Evolutionary conservation across 1,284 basidiomycete genomes (phyloP).

Genomic region (Ceratobasidium theobromae): DNA sequence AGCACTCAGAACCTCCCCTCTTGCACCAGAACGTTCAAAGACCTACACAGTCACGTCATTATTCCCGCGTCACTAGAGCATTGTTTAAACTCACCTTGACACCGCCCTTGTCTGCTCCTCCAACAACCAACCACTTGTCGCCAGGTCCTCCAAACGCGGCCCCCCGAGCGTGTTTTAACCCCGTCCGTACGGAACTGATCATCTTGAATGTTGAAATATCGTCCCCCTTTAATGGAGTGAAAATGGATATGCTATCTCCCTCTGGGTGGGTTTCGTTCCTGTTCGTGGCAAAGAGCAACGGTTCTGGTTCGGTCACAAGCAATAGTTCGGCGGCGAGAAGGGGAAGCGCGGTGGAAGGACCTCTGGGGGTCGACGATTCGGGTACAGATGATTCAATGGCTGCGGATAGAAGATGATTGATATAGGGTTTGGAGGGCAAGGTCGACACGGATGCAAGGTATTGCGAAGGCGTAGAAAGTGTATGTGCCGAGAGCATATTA

Average conservation of each 20-base stretch:
- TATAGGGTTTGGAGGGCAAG: constrained; percentile 7
- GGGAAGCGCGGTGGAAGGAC: constrained; percentile 54
- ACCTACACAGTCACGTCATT: not conserved
- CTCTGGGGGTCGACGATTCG: constrained; percentile 42
- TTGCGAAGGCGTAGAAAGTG: not conserved
- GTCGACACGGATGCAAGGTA: constrained; percentile 32
- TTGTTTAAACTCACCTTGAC: constrained; percentile 42
- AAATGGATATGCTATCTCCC: constrained; percentile 65
- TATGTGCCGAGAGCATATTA: constrained; percentile 57
- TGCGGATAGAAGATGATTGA: not conserved
- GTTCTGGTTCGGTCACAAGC: constrained; percentile 24
- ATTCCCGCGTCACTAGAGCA: not conserved
- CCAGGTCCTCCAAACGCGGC: constrained; percentile 40
- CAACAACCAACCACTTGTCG: constrained; percentile 41
- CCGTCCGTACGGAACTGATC: constrained; percentile 41
- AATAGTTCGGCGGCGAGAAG: constrained; percentile 44
- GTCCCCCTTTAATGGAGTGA: constrained; percentile 46
- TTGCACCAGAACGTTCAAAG: constrained; percentile 40
- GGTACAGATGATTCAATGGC: constrained; percentile 45
- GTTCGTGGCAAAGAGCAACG: constrained; percentile 63
- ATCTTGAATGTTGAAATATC: constrained; percentile 37
- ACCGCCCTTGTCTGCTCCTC: constrained; percentile 42
- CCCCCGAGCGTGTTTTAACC: constrained; percentile 43
- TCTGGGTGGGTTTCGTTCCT: constrained; percentile 60
- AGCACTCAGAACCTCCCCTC: constrained; percentile 42